phyloP scores from a whole-genome alignment of 2,329 filamentous ascomycete genomes.

The Aspergillus sp. region DNA sequence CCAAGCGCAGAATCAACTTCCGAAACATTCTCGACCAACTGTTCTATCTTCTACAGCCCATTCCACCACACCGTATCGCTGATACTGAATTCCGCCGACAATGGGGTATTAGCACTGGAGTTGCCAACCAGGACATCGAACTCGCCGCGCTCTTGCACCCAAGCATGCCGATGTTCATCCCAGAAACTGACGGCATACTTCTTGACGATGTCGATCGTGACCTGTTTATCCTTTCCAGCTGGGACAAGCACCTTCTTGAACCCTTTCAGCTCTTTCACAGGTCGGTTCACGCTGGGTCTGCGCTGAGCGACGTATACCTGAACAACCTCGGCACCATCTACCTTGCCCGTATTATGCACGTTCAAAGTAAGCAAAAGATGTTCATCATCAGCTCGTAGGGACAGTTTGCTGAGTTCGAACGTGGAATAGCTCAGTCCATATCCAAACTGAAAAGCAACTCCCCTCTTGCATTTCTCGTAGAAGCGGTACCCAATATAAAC shows the following conservation, averaged over 20 bases:
- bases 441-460: too few relatives aligned
- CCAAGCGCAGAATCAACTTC: too few relatives aligned
- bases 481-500: too few relatives aligned
- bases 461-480: too few relatives aligned
- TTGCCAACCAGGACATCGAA: conserved; percentile 67
- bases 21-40: too few relatives aligned
- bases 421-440: too few relatives aligned
- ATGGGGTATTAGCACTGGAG: conserved; percentile 48
- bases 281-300: conserved; percentile 67
- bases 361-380: too few relatives aligned
- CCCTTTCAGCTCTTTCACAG: conserved; percentile 67
- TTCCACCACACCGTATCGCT: conserved; percentile 69
- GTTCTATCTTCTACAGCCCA: conserved; percentile 53
- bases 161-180: conserved; percentile 69
- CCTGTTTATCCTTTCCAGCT: conserved; percentile 61
- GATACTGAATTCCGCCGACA: conserved; percentile 61
- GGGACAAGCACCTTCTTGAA: conserved; percentile 68
- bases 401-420: too few relatives aligned
- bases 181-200: conserved; percentile 73
- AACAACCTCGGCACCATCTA: too few relatives aligned
- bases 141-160: conserved; percentile 67
- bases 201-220: conserved; percentile 59
- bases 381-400: too few relatives aligned
- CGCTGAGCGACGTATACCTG: conserved; percentile 56
- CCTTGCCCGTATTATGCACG: conserved; percentile 28